Evolutionary conservation across 225 moss, liverwort and hornwort genomes (phyloP).

Genomic region (Bryum argenteum): DNA sequence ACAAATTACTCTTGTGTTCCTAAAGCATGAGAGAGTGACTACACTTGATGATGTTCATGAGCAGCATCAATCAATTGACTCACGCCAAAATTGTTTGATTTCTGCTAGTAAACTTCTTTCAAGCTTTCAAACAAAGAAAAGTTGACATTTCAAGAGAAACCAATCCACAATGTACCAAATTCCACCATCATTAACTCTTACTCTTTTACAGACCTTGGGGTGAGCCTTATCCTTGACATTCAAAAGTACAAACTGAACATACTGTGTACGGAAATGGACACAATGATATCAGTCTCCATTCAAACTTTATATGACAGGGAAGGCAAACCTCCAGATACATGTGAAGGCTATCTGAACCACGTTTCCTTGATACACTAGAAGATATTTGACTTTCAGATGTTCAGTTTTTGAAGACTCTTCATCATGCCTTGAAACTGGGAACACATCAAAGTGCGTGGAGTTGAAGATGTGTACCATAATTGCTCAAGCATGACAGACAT

Average conservation of each 20-base stretch:
- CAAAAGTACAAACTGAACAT: neutral
- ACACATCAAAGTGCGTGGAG: too few relatives aligned
- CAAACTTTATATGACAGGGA: neutral
- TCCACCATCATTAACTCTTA: neutral
- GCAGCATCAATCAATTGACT: too few relatives aligned
- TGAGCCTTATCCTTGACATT: neutral
- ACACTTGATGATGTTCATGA: neutral
- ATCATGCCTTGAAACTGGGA: too few relatives aligned
- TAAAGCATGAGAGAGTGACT: neutral
- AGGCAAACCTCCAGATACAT: neutral
- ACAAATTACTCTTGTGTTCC: neutral
- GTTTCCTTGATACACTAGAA: too few relatives aligned
- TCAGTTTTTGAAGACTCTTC: too few relatives aligned
- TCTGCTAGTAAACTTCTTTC: too few relatives aligned
- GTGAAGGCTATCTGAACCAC: too few relatives aligned
- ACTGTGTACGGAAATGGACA: neutral
- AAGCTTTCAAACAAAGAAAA: too few relatives aligned
- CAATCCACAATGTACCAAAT: neutral
- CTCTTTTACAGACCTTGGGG: too few relatives aligned
- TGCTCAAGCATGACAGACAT: neutral
- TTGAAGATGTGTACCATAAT: neutral
- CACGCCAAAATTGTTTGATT: too few relatives aligned
- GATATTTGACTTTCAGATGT: too few relatives aligned
- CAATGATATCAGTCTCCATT: neutral
- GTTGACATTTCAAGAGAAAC: neutral